Evolutionary conservation across 2,329 filamentous ascomycete species (phyloP), one percentile per base, ranked within the genome.

Genomic region (Stagonosporopsis cucurbitacearum): DNA sequence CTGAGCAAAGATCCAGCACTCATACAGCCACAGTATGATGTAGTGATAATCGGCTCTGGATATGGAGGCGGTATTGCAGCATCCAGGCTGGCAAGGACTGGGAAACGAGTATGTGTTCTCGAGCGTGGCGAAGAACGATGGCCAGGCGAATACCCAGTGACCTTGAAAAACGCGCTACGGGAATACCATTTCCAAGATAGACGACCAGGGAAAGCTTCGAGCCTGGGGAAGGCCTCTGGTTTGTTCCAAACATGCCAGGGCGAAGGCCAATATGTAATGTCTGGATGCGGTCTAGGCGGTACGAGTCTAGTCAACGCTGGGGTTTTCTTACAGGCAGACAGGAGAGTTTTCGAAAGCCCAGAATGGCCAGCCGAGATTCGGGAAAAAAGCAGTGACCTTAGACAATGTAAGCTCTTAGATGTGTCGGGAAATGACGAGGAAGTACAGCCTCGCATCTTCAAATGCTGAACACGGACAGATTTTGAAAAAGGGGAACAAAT

Each of bases 31-130:
- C 75, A 76, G 6, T 90, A 90, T 62, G 87, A 90, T 72, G 83
- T 83, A 35, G 81, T 90, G 11, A 85, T 90, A 26, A 84, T 90
- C 54, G 87, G 88, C 1, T 88, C 86, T 9, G 88, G 88, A 1
- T 90, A 90, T 69, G 88, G 88, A 22, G 87, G 86, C 35, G 84
- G 82, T 22, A 83, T 90, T 19, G 87, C 87, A 2, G 87, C 87
- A 0, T 84, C 85, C 20, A 80, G 86, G 11, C 85, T 89, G 81
- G 83, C 86, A 3, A 80, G 87, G 50, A 82, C 82, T 1, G 82
- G 78, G 2, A 80, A 87, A 67, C 81, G 78, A 2, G 87, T 90
- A 1, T 88, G 86, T 57, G 72, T 90, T 17, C 78, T 90, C 1
- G 88, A 90, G 68, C 77, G 84, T 17, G 88, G 87, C 2, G 78